Base-by-base conservation (phyloP, 768 basidiomycete genomes). In the Lactarius tabidus region DNA sequence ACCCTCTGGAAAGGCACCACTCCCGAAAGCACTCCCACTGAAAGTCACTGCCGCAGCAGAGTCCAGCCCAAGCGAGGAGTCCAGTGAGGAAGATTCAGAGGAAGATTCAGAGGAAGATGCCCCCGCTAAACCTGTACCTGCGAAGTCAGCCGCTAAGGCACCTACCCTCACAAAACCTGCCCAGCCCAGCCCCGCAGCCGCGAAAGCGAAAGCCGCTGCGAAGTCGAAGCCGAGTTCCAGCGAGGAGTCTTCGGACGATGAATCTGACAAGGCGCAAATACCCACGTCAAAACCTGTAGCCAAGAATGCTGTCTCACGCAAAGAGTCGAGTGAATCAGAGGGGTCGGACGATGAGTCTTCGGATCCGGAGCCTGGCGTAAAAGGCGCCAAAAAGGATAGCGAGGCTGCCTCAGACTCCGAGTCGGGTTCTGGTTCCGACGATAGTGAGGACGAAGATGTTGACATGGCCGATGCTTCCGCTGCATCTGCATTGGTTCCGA, bases 401-500 rank as follows among this genome's bases (percentile, higher is more conserved):
- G n/a, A n/a, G n/a, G n/a, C n/a, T n/a, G 70, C 67, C 23, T 64
- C 69, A 63, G 66, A 70, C 36, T 70, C 64, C 52, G 69, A 70
- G 54, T 69, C 69, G 54, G 70, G 73, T 48, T 71, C 70, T 26
- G 71, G 70, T 28, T 76, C 75, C 2, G 71, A 69, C 6, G 69
- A 69, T 45, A 58, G 64, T 61, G 58, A 73, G 26, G 81, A 83
- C 66, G 78, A 78, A 20, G 87, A 88, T 71, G 85, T 81, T 23
- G 81, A 87, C 70, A 88, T 87, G 84, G 79, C 75, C 29, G 83
- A 85, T 64, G 64, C 59, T 62, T 75, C 77, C 20, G 59, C 73
- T 9, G 70, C 76, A 51, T 69, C 77, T 62, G 74, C 76, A 53
- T 69, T 76, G 60, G 74, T 57, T 20, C 36, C 63, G 57, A 62